Percentiles rank a stretch among this genome's conserved stretches.
These are phyloP conservation scores for Candida saitoana DNA, from an alignment of 805 yeast species.

Conservation along the genomic window DNA sequence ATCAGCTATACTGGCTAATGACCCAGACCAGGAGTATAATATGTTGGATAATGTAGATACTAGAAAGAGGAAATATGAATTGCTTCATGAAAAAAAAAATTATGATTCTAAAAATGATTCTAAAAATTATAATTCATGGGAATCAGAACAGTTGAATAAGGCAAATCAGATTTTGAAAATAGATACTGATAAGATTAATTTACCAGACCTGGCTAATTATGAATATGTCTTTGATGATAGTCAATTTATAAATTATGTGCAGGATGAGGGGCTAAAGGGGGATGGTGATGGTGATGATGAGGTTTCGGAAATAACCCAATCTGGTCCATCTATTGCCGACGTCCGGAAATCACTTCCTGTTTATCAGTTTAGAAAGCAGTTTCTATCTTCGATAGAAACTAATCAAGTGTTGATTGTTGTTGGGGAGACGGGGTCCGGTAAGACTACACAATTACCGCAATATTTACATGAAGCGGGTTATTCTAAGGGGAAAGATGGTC, in stretches of 20 bases:
- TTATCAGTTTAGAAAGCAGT: slow-evolving; percentile 53
- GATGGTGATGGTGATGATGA: slow-evolving; percentile 15
- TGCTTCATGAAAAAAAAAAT: slow-evolving; percentile 31
- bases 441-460: slow-evolving; percentile 91
- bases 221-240: slow-evolving; percentile 74
- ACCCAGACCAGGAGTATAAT: neutral
- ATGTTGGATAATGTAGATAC: slow-evolving; percentile 3
- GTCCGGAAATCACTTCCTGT: slow-evolving; percentile 73
- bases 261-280: slow-evolving; percentile 15
- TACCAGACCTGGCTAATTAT: slow-evolving; percentile 46
- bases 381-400: slow-evolving; percentile 54
- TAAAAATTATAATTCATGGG: slow-evolving; percentile 44
- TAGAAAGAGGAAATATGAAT: slow-evolving; percentile 46
- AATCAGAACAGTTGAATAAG: slow-evolving; percentile 45
- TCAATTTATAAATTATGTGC: slow-evolving; percentile 35
- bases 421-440: slow-evolving; percentile 92
- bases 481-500: slow-evolving; percentile 38
- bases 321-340: slow-evolving; percentile 33
- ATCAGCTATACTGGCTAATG: slow-evolving; percentile 1
- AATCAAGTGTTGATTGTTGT: slow-evolving; percentile 72
- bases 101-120: slow-evolving; percentile 10
- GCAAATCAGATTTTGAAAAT: slow-evolving; percentile 27
- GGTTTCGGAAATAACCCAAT: neutral
- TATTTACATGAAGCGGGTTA: slow-evolving; percentile 81
- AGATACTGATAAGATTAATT: slow-evolving; percentile 36